phyloP scores from a whole-genome alignment of 1,284 basidiomycete genomes.

The Meripilus lineatus region DNA sequence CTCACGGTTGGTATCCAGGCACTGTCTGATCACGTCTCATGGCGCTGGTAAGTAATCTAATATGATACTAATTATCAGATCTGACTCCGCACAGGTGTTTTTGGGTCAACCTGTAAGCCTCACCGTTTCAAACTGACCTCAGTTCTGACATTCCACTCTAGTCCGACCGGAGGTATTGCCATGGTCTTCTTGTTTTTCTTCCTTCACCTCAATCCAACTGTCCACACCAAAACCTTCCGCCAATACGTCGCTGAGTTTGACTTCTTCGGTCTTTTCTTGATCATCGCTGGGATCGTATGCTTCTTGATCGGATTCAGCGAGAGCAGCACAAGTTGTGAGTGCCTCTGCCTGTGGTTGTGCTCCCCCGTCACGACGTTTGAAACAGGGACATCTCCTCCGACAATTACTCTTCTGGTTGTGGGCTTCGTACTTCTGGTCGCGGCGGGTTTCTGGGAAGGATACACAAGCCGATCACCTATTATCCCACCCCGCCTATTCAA shows the following conservation, averaged over 20 bases:
- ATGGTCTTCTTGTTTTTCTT: constrained; percentile 65
- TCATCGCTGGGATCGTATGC: constrained; percentile 69
- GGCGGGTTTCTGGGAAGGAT: constrained; percentile 56
- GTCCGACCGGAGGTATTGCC: constrained; percentile 71
- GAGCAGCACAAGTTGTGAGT: constrained; percentile 56
- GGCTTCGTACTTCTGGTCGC: constrained; percentile 53
- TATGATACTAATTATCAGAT: constrained; percentile 1
- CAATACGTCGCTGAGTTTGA: constrained; percentile 66
- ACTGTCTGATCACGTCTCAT: constrained; percentile 61
- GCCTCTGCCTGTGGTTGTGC: background rate
- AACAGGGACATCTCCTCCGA: constrained; percentile 35
- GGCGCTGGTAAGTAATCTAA: constrained; percentile 56
- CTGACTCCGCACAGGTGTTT: constrained; percentile 44
- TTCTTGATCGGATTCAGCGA: constrained; percentile 78
- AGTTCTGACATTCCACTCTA: constrained; percentile 21
- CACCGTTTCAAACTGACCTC: background rate
- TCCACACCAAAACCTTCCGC: constrained; percentile 44
- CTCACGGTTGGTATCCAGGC: constrained; percentile 29
- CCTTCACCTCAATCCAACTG: constrained; percentile 73
- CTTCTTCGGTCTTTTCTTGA: constrained; percentile 62
- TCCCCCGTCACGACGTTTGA: constrained; percentile 3
- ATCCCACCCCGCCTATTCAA: constrained; percentile 73
- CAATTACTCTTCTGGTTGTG: constrained; percentile 64
- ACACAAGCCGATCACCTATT: constrained; percentile 69
- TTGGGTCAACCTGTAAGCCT: constrained; percentile 57